phyloP scores from a whole-genome alignment of 306 rosid species.

The Crataegus laevigata region DNA sequence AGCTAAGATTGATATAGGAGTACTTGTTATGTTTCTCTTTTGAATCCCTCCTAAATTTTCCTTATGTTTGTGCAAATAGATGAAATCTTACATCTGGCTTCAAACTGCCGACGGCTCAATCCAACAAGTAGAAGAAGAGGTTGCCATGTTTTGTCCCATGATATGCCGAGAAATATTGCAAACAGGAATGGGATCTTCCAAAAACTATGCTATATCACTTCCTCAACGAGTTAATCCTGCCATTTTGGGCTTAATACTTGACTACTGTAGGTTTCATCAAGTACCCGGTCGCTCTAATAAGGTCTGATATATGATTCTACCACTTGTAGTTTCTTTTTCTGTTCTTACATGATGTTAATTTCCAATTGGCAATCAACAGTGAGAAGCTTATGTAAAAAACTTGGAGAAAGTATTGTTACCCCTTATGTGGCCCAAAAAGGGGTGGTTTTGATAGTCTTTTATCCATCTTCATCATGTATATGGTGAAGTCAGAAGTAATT shows the following conservation, averaged over 20 bases:
- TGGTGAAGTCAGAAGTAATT: conserved; percentile 13
- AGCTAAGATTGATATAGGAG: background rate
- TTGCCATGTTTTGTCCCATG: conserved; percentile 93
- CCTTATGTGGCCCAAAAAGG: background rate
- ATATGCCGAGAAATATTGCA: conserved; percentile 73
- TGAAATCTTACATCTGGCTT: conserved; percentile 87
- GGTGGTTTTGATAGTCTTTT: conserved; percentile 1
- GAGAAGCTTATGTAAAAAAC: background rate
- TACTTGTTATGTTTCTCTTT: conserved; percentile 3
- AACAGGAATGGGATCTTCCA: conserved; percentile 82
- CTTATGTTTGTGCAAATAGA: conserved; percentile 39
- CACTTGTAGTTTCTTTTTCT: conserved; percentile 6
- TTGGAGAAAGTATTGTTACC: background rate
- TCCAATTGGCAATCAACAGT: background rate
- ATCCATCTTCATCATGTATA: background rate
- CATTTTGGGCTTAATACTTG: conserved; percentile 71
- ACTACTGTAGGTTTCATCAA: conserved; percentile 83
- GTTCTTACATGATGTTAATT: background rate
- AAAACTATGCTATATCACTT: conserved; percentile 73
- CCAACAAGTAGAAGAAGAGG: conserved; percentile 90
- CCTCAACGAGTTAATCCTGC: conserved; percentile 80
- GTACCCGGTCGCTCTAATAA: conserved; percentile 76
- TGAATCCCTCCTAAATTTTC: conserved; percentile 13
- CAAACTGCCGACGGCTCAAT: conserved; percentile 81
- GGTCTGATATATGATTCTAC: conserved; percentile 31